Conservation (phyloP, 345 rosid genomes). For the Excoecaria agallocha region DNA sequence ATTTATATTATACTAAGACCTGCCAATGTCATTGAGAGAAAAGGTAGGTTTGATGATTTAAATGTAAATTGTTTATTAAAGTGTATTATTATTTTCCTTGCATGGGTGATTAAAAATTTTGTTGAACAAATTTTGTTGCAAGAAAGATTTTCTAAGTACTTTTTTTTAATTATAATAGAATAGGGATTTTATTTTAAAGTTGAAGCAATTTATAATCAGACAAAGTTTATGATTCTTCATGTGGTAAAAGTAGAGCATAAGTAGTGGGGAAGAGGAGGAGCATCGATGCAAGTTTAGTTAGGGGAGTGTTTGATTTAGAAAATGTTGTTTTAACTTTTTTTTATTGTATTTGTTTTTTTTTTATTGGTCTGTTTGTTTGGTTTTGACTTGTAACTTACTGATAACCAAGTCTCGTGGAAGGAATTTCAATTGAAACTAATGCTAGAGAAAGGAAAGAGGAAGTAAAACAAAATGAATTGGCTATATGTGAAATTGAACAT, state of each 20-base stretch:
- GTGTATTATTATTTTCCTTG: not conserved
- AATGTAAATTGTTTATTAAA: not conserved
- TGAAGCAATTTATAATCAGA: not conserved
- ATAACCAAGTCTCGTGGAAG: too few relatives aligned
- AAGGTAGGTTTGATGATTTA: conserved; percentile 42
- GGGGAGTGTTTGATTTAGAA: not conserved
- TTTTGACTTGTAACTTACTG: not conserved
- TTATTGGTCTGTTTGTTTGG: not conserved
- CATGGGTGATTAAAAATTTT: not conserved
- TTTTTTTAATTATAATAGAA: not conserved
- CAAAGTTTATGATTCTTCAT: too few relatives aligned
- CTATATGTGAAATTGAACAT: too few relatives aligned
- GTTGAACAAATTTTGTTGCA: conserved; percentile 23
- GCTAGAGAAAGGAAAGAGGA: too few relatives aligned
- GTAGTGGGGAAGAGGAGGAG: conserved; percentile 94
- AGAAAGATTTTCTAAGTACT: conserved; percentile 74
- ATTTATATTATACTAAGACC: conserved; percentile 48
- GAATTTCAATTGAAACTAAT: too few relatives aligned
- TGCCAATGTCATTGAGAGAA: conserved; percentile 82
- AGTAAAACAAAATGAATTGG: too few relatives aligned
- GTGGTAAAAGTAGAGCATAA: conserved; percentile 75
- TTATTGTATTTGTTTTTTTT: not conserved
- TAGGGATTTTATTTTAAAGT: not conserved
- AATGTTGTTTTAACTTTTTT: not conserved
- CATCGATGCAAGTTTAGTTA: conserved; percentile 63